Conservation (phyloP, 805 yeast genomes). For the Phaffomyces thermotolerans region DNA sequence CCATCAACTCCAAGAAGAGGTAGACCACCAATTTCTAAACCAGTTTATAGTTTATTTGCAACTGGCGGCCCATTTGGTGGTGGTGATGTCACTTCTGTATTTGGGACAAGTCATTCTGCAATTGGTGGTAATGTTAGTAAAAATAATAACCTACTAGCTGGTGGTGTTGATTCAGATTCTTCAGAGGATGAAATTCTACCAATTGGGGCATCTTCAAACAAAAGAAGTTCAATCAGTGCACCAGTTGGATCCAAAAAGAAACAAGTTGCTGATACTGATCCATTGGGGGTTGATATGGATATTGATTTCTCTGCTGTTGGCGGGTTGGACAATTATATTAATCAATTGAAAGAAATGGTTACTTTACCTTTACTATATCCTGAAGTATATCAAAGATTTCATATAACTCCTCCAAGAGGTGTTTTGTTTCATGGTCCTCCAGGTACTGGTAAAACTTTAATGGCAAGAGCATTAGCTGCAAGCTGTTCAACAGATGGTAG, state of each 20-base stretch:
- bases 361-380: conserved; percentile 89
- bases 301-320: conserved; percentile 84
- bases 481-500: conserved; percentile 79
- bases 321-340: conserved; percentile 84
- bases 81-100: conserved; percentile 78
- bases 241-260: conserved; percentile 35
- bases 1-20: conserved; percentile 29
- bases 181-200: conserved; percentile 56
- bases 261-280: conserved; percentile 82
- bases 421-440: conserved; percentile 98
- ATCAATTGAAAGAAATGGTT: conserved; percentile 94
- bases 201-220: conserved; percentile 32
- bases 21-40: conserved; percentile 33
- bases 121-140: conserved; percentile 10
- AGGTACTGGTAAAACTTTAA: conserved; percentile 95
- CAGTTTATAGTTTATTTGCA: conserved; percentile 70
- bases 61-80: conserved; percentile 99
- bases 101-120: conserved; percentile 57
- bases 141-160: conserved; percentile 14
- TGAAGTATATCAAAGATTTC: conserved; percentile 82
- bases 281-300: conserved; percentile 82
- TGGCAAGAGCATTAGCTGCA: conserved; percentile 97
- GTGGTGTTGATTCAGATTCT: conserved; percentile 47
- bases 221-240: conserved; percentile 27
- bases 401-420: conserved; percentile 94